Evolutionary conservation across 2,329 filamentous ascomycete species (phyloP).

Genomic region (Arthrobotrys sinensis): DNA sequence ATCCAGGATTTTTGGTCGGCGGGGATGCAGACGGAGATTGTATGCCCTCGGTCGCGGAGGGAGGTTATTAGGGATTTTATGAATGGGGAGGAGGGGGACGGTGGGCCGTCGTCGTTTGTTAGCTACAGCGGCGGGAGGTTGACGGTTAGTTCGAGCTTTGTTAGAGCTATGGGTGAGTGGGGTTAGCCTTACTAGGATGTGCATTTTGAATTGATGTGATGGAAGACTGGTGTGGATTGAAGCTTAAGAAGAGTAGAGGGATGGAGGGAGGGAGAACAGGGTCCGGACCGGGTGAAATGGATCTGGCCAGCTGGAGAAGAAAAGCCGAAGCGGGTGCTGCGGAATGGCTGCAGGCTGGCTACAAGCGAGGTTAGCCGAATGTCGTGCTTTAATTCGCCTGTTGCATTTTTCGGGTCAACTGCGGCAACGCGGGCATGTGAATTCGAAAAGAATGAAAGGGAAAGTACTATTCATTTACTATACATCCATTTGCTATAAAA

Average conservation of each 20-base stretch:
- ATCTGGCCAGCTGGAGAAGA: background rate
- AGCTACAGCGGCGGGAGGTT: constrained; percentile 66
- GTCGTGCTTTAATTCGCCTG: constrained; percentile 9
- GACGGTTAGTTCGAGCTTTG: background rate
- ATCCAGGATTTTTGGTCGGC: constrained; percentile 97
- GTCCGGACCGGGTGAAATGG: background rate
- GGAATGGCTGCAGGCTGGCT: constrained; percentile 4
- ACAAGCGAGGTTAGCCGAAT: constrained; percentile 31
- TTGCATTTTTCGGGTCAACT: constrained; percentile 15
- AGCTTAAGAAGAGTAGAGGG: background rate
- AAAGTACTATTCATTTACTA: constrained; percentile 30
- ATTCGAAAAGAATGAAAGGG: background rate
- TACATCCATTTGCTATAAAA: constrained; percentile 31
- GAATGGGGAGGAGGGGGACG: constrained; percentile 84
- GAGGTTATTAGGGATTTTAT: constrained; percentile 80
- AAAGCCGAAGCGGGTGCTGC: background rate
- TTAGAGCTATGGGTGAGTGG: background rate
- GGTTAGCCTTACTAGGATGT: constrained; percentile 48
- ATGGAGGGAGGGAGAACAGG: background rate
- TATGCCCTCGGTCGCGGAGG: constrained; percentile 82
- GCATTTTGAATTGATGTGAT: constrained; percentile 28
- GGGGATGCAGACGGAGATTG: constrained; percentile 91
- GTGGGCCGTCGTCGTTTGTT: constrained; percentile 86
- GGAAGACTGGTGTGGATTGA: background rate
- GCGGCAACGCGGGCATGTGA: background rate